Percentiles rank a stretch among this genome's conserved stretches.
These are phyloP conservation scores for Pleurozium schreberi DNA, from an alignment of 225 moss, liverwort and hornwort species.

Conservation along the genomic window DNA sequence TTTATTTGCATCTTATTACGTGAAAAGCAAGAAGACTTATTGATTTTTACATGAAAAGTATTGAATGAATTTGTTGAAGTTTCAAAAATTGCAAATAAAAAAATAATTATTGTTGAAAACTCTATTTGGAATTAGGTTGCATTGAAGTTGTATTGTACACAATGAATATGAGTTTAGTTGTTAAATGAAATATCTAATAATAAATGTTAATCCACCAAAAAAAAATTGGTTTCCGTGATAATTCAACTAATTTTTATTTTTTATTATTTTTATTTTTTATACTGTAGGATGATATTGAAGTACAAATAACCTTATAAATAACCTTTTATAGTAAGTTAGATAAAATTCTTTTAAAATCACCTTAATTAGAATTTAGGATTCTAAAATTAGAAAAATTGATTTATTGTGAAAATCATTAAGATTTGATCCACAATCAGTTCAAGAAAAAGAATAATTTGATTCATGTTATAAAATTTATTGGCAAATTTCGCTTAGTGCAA, in stretches of 20 bases:
- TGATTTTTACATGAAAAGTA: accelerated
- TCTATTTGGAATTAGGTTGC: neutral
- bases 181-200: too few relatives aligned
- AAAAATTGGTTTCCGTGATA: accelerated
- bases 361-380: neutral
- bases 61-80: neutral
- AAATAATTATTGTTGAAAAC: neutral
- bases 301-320: neutral
- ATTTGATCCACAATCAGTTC: too few relatives aligned
- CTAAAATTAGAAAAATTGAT: neutral
- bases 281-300: too few relatives aligned
- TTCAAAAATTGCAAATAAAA: neutral
- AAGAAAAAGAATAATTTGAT: too few relatives aligned
- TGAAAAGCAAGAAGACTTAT: accelerated
- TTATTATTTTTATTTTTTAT: neutral
- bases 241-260: neutral
- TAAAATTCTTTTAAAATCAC: neutral
- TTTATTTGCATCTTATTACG: neutral
- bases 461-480: too few relatives aligned
- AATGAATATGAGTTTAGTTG: too few relatives aligned
- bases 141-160: neutral
- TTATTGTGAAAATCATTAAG: neutral
- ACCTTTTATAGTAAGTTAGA: accelerated
- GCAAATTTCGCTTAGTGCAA: neutral
- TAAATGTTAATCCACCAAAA: too few relatives aligned